A percentile compares a stretch with the other conserved stretches of the same genome.
Evolutionary conservation across 2,329 filamentous ascomycete genomes (phyloP).

Genomic region (Beauveria bassiana): DNA sequence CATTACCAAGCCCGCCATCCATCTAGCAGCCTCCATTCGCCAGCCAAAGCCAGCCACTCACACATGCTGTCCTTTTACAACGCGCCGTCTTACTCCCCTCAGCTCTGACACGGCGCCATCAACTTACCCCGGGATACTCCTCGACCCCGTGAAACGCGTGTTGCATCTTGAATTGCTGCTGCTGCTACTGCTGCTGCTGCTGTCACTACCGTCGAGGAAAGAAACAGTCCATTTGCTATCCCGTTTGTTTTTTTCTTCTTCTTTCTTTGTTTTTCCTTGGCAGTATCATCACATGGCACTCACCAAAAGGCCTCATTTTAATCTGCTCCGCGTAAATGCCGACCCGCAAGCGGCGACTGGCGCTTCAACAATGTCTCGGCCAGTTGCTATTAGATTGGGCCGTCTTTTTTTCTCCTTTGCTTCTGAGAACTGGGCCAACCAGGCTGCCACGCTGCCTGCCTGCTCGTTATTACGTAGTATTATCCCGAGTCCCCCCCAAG

Average conservation of each 20-base stretch:
- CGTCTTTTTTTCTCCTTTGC: too few relatives aligned
- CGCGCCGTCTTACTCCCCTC: not conserved
- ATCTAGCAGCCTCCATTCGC: not conserved
- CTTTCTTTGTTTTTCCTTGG: too few relatives aligned
- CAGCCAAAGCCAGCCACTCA: not conserved
- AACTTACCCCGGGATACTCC: not conserved
- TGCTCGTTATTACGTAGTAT: too few relatives aligned
- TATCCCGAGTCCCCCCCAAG: too few relatives aligned
- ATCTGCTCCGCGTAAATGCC: not conserved
- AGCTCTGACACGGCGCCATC: not conserved
- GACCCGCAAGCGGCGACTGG: too few relatives aligned
- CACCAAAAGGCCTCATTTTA: not conserved
- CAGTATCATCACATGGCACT: too few relatives aligned
- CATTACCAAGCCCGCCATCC: not conserved
- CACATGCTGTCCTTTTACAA: not conserved
- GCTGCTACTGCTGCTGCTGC: not conserved
- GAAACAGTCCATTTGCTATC: too few relatives aligned
- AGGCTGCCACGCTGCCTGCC: too few relatives aligned
- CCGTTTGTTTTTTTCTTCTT: too few relatives aligned
- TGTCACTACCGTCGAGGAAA: not conserved
- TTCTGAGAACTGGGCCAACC: too few relatives aligned
- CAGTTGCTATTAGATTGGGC: not conserved
- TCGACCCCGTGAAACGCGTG: constrained; percentile 7
- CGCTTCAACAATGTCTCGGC: not conserved
- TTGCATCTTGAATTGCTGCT: not conserved